Conservation (phyloP, 2,329 filamentous ascomycete species). For the Microsporum canis region DNA sequence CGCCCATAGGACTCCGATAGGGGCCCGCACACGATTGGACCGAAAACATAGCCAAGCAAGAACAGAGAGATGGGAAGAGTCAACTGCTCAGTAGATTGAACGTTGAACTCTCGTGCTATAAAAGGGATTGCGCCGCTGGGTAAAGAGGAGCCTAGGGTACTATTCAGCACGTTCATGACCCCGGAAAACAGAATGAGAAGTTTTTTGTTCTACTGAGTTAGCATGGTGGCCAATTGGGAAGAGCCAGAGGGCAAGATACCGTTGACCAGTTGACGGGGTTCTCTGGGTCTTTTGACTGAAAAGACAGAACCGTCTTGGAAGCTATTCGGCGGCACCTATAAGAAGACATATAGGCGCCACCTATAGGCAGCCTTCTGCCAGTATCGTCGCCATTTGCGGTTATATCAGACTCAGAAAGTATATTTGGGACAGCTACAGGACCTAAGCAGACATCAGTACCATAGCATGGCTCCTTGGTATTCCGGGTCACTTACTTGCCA, state of each 20-base stretch:
- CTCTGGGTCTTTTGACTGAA: constrained; percentile 25
- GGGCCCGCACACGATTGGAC: constrained; percentile 35
- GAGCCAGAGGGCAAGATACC: constrained; percentile 14
- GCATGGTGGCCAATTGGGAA: not conserved
- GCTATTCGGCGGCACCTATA: constrained; percentile 25
- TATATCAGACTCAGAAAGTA: not conserved
- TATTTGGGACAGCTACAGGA: not conserved
- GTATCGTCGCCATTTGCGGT: not conserved
- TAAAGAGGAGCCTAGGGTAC: constrained; percentile 31
- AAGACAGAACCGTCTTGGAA: constrained; percentile 28
- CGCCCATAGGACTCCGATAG: constrained; percentile 36
- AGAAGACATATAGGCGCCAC: not conserved
- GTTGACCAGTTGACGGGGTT: constrained; percentile 27
- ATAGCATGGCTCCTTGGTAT: not conserved
- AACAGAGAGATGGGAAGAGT: constrained; percentile 33
- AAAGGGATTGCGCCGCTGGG: constrained; percentile 29
- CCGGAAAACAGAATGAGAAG: constrained; percentile 27
- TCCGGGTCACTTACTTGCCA: not conserved
- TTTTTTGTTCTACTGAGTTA: constrained; percentile 21
- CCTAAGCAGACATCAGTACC: not conserved
- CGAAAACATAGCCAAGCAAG: constrained; percentile 33
- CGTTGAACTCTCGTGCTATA: constrained; percentile 27
- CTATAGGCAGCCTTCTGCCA: not conserved
- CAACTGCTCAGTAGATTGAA: constrained; percentile 24
- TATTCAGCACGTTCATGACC: constrained; percentile 28